Base-by-base conservation (phyloP, 2,329 filamentous ascomycete species). In the Chaetomiaceae sp. region DNA sequence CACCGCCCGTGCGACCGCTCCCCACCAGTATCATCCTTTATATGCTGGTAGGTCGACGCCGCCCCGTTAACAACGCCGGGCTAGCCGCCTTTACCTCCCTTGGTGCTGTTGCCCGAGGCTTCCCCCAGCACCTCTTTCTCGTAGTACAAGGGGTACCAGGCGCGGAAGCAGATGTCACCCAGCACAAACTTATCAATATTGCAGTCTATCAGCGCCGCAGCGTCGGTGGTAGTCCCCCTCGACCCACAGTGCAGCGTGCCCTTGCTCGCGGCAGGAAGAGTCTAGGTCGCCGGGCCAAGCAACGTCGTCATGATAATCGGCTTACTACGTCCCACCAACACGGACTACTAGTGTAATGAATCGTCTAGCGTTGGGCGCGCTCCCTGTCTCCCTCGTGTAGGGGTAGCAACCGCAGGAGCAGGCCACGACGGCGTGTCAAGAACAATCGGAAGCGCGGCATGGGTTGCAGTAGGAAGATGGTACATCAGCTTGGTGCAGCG, bases 121-220 rank as follows among this genome's bases (percentile, higher is more conserved):
- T 79, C 75, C 11, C 77, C 78, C 5, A 83, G 65, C 7, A 81
- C 70, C 46, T 83, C 89, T 71, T 78, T 95, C 68, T 72, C 74
- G 64, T 96, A 95, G 65, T 90, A 93, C 14, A 87, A 94, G 7
- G 89, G 88, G 64, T 93, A 96, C 89, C 90, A 95, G 3, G 90
- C 86, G 58, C 83, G 82, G 69, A 96, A 94, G 58, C 83, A 81
- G 26, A 93, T 74, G 58, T 89, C 81, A 4, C 90, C 91, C 51
- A 96, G 74, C 45, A 95, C 83, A 41, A 96, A 87, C 62, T 88
- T 86, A 61, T 88, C 81, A 54, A 96, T 84, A 63, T 94, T 95
- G 47, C 86, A 85, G 56, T 85, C 82, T 9, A 73, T 62, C 29
- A 66, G 65, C 1, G 65, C 68, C 6, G 68, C 53, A 27, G 29